Conservation (phyloP, 768 basidiomycete species). For the Tricholoma terreum region DNA sequence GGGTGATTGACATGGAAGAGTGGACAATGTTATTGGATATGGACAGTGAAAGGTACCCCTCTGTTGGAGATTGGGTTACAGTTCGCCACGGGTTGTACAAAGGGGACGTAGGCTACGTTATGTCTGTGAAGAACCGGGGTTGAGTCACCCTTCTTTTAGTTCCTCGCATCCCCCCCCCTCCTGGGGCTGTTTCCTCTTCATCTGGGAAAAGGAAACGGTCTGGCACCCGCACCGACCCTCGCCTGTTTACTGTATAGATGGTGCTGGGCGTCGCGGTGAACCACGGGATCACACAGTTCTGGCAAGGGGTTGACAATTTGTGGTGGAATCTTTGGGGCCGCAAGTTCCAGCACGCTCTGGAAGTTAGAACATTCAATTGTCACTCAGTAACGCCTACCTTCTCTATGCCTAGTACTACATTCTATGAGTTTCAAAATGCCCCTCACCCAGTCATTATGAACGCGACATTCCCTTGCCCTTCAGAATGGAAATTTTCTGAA, state of each 20-base stretch:
- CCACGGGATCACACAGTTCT: neutral
- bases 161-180: neutral
- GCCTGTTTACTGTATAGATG: neutral
- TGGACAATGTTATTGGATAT: neutral
- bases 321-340: neutral
- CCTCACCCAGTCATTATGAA: neutral
- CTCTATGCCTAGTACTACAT: neutral
- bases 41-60: neutral
- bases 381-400: neutral
- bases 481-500: conserved; percentile 1
- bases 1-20: neutral
- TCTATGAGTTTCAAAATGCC: neutral
- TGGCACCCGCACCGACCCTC: neutral
- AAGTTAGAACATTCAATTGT: neutral
- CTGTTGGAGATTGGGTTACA: neutral
- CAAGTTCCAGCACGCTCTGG: neutral
- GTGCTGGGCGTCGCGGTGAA: neutral
- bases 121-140: neutral
- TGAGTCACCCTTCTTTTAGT: neutral
- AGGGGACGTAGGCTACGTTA: neutral
- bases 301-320: neutral
- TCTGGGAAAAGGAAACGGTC: neutral
- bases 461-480: neutral
- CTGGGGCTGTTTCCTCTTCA: neutral
- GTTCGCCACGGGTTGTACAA: neutral